Evolutionary conservation across 2,329 filamentous ascomycete genomes (phyloP), one percentile per base, ranked within the genome.

Genomic region (Corniculantispora saksenae): DNA sequence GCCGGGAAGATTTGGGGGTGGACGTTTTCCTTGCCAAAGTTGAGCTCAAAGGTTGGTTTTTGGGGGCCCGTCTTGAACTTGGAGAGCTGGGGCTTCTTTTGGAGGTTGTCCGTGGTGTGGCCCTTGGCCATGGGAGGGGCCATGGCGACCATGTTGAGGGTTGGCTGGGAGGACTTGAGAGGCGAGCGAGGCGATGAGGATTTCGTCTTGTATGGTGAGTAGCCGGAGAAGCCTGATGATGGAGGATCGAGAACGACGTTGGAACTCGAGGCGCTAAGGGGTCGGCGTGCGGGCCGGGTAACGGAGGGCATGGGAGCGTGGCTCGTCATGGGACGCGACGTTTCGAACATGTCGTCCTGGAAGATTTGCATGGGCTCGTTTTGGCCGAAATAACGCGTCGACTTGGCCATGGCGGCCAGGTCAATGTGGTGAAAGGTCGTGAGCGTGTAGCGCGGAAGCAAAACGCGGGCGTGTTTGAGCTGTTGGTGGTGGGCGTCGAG

Each of bases 241-340:
- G 86, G 82, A 27, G 91, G 89, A 70, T 90, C 88, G 71, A 94
- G 83, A 64, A 89, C 79, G 70, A 89, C 83, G 77, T 91, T 91
- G 67, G 83, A 81, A 78, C 84, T 85, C 70, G 83, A 78, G 68
- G 72, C 80, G 69, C 80, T 78, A 13, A 86, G 76, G 32, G 83
- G 81, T 55, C 82, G 80, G 61, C 83, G 80, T 40, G 79, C 75
- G 29, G 81, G 79, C 67, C 81, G 85, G 59, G 79, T 73, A 59
- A 81, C 77, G 54, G 81, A 78, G 38, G 84, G 83, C 84, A 87
- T 86, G 45, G 84, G 83, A 51, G 84, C 83, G 70, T 86, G 82
- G 75, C 82, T 86, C 66, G 83, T 82, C 76, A 84, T 84, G 47
- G 81, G 80, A 8, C 79, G 73, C 50, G 76, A 69, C 66, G 80